These are phyloP conservation scores for Stagonosporopsis rhizophila DNA, from an alignment of 2,329 filamentous ascomycete species.

Conservation along the genomic window DNA sequence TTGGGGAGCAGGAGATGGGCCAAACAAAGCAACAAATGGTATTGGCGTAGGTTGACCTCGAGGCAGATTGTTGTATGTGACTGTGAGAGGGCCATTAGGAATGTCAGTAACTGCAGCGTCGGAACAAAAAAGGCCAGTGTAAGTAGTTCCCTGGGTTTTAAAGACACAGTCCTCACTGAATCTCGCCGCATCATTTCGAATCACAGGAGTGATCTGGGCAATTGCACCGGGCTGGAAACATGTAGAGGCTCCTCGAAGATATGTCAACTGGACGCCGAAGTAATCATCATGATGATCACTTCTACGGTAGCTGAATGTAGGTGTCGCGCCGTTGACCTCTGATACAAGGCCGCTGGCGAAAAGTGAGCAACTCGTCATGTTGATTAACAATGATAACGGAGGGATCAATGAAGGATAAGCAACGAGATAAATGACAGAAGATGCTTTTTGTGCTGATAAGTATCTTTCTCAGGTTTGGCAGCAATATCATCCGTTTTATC, in stretches of 20 bases:
- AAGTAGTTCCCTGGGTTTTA: background rate
- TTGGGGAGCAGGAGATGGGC: no score
- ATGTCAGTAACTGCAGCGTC: slow-evolving; percentile 4
- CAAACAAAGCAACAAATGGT: background rate
- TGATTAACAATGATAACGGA: background rate
- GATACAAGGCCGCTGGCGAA: slow-evolving; percentile 6
- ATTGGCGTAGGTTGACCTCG: slow-evolving; percentile 5
- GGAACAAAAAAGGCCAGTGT: slow-evolving; percentile 8
- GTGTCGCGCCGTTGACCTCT: background rate
- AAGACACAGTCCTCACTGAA: slow-evolving; percentile 3
- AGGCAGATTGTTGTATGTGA: slow-evolving; percentile 5
- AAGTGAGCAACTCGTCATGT: slow-evolving; percentile 13
- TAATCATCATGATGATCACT: slow-evolving; percentile 1
- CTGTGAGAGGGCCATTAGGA: slow-evolving; percentile 8
- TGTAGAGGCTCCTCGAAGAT: slow-evolving; percentile 3
- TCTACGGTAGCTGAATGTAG: slow-evolving; percentile 11
- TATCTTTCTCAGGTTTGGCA: no score
- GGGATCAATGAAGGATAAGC: background rate
- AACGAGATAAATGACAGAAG: no score
- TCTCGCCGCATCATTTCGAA: background rate
- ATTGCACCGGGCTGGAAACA: slow-evolving; percentile 3
- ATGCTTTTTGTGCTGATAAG: no score
- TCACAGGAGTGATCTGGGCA: slow-evolving; percentile 5
- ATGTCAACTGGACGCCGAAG: slow-evolving; percentile 12
- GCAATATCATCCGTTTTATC: no score